Percentiles rank a stretch among this genome's conserved stretches.
Evolutionary conservation across 176 grass and related monocot species (phyloP).

Genomic region (Zizania latifolia): DNA sequence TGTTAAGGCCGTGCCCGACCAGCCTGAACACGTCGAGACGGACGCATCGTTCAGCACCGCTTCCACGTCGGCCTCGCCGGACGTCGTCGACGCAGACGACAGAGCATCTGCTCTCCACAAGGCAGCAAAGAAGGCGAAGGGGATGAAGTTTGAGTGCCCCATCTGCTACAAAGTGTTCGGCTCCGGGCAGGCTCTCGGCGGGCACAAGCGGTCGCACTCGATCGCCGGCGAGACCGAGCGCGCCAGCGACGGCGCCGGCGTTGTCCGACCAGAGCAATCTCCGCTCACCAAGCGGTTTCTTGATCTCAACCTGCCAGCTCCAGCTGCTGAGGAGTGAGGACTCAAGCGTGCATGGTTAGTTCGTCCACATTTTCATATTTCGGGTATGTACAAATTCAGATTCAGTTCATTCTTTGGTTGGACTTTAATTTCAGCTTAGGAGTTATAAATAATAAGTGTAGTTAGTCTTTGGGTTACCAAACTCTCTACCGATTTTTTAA

Average conservation of each 20-base stretch:
- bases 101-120: too few relatives aligned
- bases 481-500: background rate
- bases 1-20: background rate
- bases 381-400: slow-evolving; percentile 26
- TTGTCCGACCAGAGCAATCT: background rate
- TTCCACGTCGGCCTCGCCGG: background rate
- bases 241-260: background rate
- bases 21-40: slow-evolving; percentile 22
- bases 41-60: slow-evolving; percentile 21
- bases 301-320: slow-evolving; percentile 69
- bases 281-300: slow-evolving; percentile 12
- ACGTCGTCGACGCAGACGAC: background rate
- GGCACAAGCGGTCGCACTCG: slow-evolving; percentile 59
- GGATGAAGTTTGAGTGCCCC: slow-evolving; percentile 38
- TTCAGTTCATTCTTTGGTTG: slow-evolving; percentile 27
- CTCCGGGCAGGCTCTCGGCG: slow-evolving; percentile 50
- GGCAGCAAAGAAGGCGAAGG: too few relatives aligned
- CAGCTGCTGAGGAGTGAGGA: slow-evolving; percentile 34
- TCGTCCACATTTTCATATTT: background rate
- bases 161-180: slow-evolving; percentile 50
- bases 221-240: slow-evolving; percentile 21
- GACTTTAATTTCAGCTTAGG: slow-evolving; percentile 8
- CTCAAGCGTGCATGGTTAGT: slow-evolving; percentile 11
- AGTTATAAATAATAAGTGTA: slow-evolving; percentile 20
- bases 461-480: slow-evolving; percentile 7